These are phyloP conservation scores for Leucogyrophana mollusca DNA, from an alignment of 768 basidiomycete species.

Conservation along the genomic window DNA sequence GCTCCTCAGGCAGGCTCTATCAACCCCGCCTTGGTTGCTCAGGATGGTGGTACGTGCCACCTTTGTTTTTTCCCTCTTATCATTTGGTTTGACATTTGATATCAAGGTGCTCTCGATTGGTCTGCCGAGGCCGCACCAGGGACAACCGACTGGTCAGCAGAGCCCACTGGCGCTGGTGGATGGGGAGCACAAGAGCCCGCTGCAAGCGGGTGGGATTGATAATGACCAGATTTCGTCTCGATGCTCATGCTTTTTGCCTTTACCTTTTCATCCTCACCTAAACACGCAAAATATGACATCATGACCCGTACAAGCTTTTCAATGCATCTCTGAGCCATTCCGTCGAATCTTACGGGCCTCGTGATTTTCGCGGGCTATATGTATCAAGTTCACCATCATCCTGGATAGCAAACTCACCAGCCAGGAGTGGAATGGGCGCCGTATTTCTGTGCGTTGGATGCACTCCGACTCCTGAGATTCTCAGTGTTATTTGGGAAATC, in stretches of 20 bases:
- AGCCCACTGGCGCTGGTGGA: conserved; percentile 48
- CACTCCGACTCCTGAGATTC: no score
- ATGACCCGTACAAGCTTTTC: conserved; percentile 1
- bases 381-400: no score
- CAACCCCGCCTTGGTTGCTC: conserved; percentile 72
- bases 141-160: conserved; percentile 84
- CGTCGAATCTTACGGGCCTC: no score
- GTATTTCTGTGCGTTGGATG: no score
- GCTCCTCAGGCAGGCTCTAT: conserved; percentile 68
- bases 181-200: conserved; percentile 34
- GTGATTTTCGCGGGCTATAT: no score
- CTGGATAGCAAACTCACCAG: no score
- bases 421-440: no score
- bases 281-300: conserved; percentile 19
- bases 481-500: no score
- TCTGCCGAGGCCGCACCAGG: conserved; percentile 57
- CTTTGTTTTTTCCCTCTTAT: conserved; percentile 1
- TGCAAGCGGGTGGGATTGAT: conserved; percentile 30
- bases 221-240: conserved; percentile 7
- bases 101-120: conserved; percentile 83
- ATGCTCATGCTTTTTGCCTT: conserved; percentile 18
- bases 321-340: no score
- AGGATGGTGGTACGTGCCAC: conserved; percentile 48
- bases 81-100: conserved; percentile 7
- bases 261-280: conserved; percentile 14